Base-by-base conservation (phyloP, 352 stramenopile genomes). In the Chrysophaeum taylorii region DNA sequence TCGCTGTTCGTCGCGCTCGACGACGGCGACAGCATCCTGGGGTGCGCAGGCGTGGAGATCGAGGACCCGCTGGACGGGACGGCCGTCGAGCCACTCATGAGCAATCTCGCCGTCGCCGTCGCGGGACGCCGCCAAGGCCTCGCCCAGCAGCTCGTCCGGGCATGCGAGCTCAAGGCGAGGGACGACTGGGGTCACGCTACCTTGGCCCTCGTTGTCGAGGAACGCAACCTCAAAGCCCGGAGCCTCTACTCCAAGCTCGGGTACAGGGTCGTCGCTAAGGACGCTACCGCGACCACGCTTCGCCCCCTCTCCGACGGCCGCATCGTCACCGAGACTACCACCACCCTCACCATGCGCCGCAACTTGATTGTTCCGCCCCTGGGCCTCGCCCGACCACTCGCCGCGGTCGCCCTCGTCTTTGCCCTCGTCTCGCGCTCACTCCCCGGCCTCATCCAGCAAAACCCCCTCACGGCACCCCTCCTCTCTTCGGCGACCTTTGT, bases 31-130 rank as follows among this genome's bases (percentile, higher is more conserved):
- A 21, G n/a, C 5, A 12, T 21, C 39, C 15, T 63, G 27, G 52
- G 52, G 7, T 63, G 52, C 33, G 52, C 29, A 12, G 52, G 52
- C 52, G 52, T 63, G 9, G 52, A 63, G 52, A 25, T 63, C 52
- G 52, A 63, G 12, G 52, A 31, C 52, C 27, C 52, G 7, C 27
- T 23, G 2, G 52, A 25, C 33, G 52, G 39, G 7, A 23, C 7
- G 7, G 33, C 12, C 52, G 25, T 39, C 5, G 29, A 41, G 4
- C 52, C 52, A 15, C 27, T 63, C 25, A 41, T 63, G 52, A 41
- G 27, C 15, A 63, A 63, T 38, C 27, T 63, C 7, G 52, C 52
- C 27, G 33, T 39, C 27, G 52, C 7, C 27, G 5, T 15, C 25
- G 52, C 21, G 2, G 52, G 52, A 25, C 52, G 52, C 4, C 25